Conservation (phyloP, 2,329 filamentous ascomycete genomes). For the Cladosporium oxysporum region DNA sequence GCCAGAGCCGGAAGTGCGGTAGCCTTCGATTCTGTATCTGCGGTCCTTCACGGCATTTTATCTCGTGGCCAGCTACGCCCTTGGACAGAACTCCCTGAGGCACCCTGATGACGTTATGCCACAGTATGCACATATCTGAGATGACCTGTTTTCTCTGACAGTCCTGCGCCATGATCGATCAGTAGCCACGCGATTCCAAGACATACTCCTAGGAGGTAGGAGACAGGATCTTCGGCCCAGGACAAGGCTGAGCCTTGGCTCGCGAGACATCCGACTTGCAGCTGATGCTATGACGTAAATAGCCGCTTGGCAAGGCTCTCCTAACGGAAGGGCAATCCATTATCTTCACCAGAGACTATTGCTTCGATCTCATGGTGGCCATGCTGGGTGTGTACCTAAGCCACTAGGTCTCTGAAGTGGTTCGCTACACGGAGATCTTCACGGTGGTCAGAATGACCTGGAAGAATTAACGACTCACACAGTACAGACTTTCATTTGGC, state of each 20-base stretch:
- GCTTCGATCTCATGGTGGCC: background rate
- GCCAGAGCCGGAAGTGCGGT: background rate
- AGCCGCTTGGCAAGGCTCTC: slow-evolving; percentile 2
- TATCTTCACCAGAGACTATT: background rate
- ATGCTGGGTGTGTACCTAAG: background rate
- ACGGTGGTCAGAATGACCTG: background rate
- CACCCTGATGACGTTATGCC: background rate
- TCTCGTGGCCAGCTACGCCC: background rate
- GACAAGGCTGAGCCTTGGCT: slow-evolving; percentile 11
- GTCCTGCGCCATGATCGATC: background rate
- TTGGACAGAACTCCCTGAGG: background rate
- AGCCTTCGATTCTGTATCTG: background rate
- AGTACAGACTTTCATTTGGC: background rate
- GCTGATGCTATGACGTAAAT: background rate
- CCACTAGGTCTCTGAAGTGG: background rate
- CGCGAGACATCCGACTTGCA: background rate
- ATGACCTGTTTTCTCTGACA: background rate
- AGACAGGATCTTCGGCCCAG: background rate
- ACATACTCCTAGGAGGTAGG: background rate
- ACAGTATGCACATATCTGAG: background rate
- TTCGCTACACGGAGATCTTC: background rate
- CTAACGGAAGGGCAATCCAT: background rate
- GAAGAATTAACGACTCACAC: background rate
- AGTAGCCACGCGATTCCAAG: background rate
- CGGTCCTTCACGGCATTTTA: background rate